phyloP scores from a whole-genome alignment of 208 protist genomes.

The Porcisia hertigi region DNA sequence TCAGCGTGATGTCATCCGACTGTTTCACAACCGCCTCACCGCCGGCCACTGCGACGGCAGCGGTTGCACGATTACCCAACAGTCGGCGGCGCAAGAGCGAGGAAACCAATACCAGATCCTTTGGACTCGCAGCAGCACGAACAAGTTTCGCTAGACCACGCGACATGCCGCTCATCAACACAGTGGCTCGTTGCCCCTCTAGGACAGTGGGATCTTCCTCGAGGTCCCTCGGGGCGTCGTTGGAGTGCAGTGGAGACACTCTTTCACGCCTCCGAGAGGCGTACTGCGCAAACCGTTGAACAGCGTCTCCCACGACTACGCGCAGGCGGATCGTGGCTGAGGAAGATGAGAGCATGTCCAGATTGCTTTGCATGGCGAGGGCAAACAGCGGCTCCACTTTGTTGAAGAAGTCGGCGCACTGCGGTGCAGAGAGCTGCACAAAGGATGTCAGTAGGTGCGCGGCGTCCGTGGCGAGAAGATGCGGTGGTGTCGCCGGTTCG shows the following conservation, averaged over 20 bases:
- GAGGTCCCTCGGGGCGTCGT: neutral
- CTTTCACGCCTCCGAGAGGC: neutral
- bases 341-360: neutral
- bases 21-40: neutral
- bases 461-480: constrained; percentile 14
- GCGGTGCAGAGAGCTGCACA: constrained; percentile 28
- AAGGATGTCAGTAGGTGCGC: constrained; percentile 19
- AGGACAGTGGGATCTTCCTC: neutral
- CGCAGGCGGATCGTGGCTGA: constrained; percentile 7
- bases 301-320: constrained; percentile 3
- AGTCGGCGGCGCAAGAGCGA: constrained; percentile 25
- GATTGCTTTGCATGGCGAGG: neutral
- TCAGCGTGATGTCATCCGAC: neutral
- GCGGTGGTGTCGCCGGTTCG: neutral
- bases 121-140: constrained; percentile 9
- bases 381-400: constrained; percentile 19
- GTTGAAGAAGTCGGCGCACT: constrained; percentile 18
- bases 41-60: neutral
- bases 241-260: neutral
- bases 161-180: neutral
- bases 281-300: constrained; percentile 8
- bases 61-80: neutral
- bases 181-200: constrained; percentile 3
- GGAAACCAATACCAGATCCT: constrained; percentile 19
- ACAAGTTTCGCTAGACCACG: neutral